phyloP scores from a whole-genome alignment of 1,284 basidiomycete genomes.

The Taiwanofungus camphoratus region DNA sequence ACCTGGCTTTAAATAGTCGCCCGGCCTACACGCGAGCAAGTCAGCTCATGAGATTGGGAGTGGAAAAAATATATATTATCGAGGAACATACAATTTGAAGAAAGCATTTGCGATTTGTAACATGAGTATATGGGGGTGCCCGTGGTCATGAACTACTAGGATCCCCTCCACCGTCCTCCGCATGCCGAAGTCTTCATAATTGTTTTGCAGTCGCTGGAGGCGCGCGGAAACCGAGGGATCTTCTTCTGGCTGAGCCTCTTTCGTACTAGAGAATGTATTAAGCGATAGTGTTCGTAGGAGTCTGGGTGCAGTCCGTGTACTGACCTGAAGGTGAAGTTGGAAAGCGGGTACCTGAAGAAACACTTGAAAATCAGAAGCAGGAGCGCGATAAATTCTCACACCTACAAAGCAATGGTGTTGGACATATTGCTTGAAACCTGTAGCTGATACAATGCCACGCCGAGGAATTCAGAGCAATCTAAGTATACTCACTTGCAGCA shows the following conservation, averaged over 20 bases:
- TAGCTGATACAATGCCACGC: too few species aligned
- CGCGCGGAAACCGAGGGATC: slow-evolving; percentile 91
- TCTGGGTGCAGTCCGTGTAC: slow-evolving; percentile 6
- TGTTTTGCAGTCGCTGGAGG: slow-evolving; percentile 86
- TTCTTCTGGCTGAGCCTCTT: slow-evolving; percentile 94
- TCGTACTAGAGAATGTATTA: slow-evolving; percentile 53
- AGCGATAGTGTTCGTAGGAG: background rate
- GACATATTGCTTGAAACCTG: slow-evolving; percentile 44
- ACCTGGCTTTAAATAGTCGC: slow-evolving; percentile 95
- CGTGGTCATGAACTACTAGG: slow-evolving; percentile 91
- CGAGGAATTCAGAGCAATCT: too few species aligned
- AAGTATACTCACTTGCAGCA: too few species aligned
- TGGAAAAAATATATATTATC: slow-evolving; percentile 1
- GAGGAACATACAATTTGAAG: slow-evolving; percentile 85
- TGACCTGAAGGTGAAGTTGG: slow-evolving; percentile 82
- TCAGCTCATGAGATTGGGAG: background rate
- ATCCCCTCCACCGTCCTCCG: slow-evolving; percentile 94
- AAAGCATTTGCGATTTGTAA: slow-evolving; percentile 98
- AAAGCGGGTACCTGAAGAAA: slow-evolving; percentile 64
- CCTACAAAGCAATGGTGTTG: slow-evolving; percentile 73
- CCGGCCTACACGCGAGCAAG: slow-evolving; percentile 61
- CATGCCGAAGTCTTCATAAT: slow-evolving; percentile 96
- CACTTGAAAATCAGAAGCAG: background rate
- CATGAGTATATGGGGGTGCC: slow-evolving; percentile 94
- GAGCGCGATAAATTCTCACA: slow-evolving; percentile 24